Percentiles rank a stretch among this genome's conserved stretches.
These are phyloP conservation scores for Monosporascus sp. DNA, from an alignment of 2,329 filamentous ascomycete genomes.

Conservation along the genomic window DNA sequence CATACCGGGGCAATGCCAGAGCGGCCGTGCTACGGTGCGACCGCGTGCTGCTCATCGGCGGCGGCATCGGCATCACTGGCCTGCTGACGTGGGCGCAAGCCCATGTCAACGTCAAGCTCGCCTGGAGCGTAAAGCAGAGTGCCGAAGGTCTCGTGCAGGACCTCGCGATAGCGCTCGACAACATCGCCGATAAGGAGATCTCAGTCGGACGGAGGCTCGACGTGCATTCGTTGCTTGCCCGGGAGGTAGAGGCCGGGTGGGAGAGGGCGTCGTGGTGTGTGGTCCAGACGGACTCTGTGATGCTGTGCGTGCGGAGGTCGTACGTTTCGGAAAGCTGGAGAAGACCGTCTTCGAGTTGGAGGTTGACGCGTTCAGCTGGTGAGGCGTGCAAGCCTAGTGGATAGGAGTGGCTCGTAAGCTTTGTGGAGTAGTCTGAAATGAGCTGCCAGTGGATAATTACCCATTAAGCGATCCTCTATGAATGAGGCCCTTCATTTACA, in stretches of 20 bases:
- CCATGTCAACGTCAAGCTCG: constrained; percentile 8
- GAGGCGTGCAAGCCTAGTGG: too few species aligned
- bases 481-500: too few species aligned
- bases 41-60: constrained; percentile 10
- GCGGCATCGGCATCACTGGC: constrained; percentile 11
- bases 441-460: too few species aligned
- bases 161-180: constrained; percentile 1
- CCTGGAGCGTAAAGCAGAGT: constrained; percentile 3
- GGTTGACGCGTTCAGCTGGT: constrained; percentile 26
- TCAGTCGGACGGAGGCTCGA: constrained; percentile 5
- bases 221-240: constrained; percentile 3
- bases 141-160: not conserved
- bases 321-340: constrained; percentile 3
- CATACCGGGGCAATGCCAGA: constrained; percentile 5
- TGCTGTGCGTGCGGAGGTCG: constrained; percentile 2
- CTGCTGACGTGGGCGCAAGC: constrained; percentile 1
- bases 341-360: constrained; percentile 20
- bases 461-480: too few species aligned
- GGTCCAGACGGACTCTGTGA: constrained; percentile 8
- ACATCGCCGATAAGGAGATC: constrained; percentile 4
- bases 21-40: constrained; percentile 5
- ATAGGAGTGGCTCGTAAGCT: too few species aligned
- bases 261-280: constrained; percentile 7
- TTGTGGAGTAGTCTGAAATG: too few species aligned
- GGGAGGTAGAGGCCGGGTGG: constrained; percentile 7